Percentiles rank a stretch among this genome's conserved stretches.
Conservation (phyloP, 116 monocot species). For the Zostera marina region DNA sequence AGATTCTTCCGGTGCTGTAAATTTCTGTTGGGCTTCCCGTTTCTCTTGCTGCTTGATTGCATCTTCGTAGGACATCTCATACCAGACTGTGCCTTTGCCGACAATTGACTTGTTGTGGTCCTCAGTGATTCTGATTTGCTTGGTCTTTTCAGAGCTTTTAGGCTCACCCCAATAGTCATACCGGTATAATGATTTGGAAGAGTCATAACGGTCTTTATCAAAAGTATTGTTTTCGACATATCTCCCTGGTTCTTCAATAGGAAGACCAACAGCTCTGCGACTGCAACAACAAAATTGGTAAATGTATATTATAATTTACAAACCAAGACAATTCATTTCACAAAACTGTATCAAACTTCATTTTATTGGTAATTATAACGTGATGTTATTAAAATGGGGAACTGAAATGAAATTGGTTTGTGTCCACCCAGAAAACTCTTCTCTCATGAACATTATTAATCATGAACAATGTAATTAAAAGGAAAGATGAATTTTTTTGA, state of each 20-base stretch:
- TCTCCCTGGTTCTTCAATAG: constrained; percentile 81
- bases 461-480: too few species aligned
- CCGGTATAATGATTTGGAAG: constrained; percentile 52
- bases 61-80: constrained; percentile 86
- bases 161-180: constrained; percentile 92
- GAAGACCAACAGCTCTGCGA: constrained; percentile 72
- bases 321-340: too few species aligned
- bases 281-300: constrained; percentile 18
- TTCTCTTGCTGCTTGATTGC: constrained; percentile 41
- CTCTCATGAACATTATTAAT: too few species aligned
- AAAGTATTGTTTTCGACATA: constrained; percentile 40
- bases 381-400: too few species aligned
- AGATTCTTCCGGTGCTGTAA: constrained; percentile 7
- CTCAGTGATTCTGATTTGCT: constrained; percentile 34
- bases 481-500: too few species aligned
- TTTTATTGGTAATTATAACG: too few species aligned
- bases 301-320: too few species aligned
- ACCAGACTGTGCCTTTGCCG: constrained; percentile 60
- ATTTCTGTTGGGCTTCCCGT: constrained; percentile 29
- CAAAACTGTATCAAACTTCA: too few species aligned
- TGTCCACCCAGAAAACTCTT: too few species aligned
- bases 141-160: constrained; percentile 68
- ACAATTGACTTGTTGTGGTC: constrained; percentile 61
- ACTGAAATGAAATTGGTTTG: too few species aligned
- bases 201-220: constrained; percentile 55